Evolutionary conservation across 345 rosid species (phyloP).

Genomic region (Pseudoturritis turrita): DNA sequence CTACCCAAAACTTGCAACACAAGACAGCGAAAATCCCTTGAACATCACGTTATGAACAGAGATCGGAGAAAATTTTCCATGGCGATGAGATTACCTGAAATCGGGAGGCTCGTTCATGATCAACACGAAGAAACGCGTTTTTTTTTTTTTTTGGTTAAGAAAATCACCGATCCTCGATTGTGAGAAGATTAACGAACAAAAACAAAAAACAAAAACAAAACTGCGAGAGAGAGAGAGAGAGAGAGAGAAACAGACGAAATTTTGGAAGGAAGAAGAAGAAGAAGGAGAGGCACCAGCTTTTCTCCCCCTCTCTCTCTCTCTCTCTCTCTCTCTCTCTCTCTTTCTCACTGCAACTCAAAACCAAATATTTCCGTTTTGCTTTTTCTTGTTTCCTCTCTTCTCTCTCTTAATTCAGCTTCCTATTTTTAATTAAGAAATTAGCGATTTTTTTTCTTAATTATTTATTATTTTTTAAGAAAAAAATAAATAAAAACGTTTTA

Average conservation of each 20-base stretch:
- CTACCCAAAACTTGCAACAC: constrained; percentile 19
- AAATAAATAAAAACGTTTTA: too few species aligned
- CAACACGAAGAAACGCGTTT: constrained; percentile 11
- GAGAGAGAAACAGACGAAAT: neutral
- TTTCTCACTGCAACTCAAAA: constrained; percentile 21
- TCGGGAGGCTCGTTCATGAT: constrained; percentile 23
- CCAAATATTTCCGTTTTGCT: constrained; percentile 7
- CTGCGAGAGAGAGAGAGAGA: neutral
- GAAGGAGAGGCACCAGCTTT: constrained; percentile 15
- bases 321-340: constrained; percentile 15
- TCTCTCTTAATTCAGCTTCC: neutral
- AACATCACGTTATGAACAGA: neutral
- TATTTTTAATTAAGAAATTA: neutral
- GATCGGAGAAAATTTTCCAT: neutral
- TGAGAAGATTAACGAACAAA: neutral
- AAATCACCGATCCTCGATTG: neutral
- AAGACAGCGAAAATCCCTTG: constrained; percentile 10
- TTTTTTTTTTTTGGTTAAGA: neutral
- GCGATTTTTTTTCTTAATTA: neutral
- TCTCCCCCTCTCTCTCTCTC: constrained; percentile 17
- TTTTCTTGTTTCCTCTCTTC: neutral
- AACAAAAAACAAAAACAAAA: neutral
- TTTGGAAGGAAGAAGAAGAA: neutral
- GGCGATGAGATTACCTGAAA: constrained; percentile 26
- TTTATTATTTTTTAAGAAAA: too few species aligned